Base-by-base conservation (phyloP, 306 rosid genomes). In the Prunus kanzakura region DNA sequence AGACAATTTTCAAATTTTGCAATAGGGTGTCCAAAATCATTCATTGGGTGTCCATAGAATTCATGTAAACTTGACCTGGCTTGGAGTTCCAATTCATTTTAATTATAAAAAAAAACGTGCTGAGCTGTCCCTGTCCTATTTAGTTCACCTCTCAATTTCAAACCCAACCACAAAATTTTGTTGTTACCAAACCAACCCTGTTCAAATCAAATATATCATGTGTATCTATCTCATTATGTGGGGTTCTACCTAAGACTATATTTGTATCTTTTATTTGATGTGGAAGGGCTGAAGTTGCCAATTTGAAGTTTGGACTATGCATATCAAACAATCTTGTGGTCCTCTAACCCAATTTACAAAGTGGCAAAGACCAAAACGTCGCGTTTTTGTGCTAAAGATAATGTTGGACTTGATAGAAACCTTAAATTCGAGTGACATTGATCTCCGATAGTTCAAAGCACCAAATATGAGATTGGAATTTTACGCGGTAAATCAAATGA, bases 211-310 rank as follows among this genome's bases (percentile, higher is more conserved):
- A 1, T 38, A 38, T 64, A 14, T 15, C 50, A 35, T 30, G 67
- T 43, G 46, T 41, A 45, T 16, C 7, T 27, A 72, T 43, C 67
- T 43, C 67, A 58, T 29, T 62, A 16, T 1, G 45, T 9, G 22
- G 35, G 19, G 55, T 4, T 57, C 19, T 38, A 35, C 43, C 43
- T 38, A 43, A 54, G 55, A 23, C 3, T 15, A 35, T 35, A 9
- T n/a, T 35, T 23, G 47, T 25, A 18, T 77, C 35, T 35, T 64
- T 13, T 35, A 12, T 10, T 43, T 32, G 16, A 61, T 35, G 49
- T 70, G 49, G 76, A 49, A 78, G 76, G 62, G 75, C 30, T 25
- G 30, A 47, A 69, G 29, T 60, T 67, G 54, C 69, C 3, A 11
- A 15, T 8, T 4, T 69, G 30, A 77, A 30, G 81, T 27, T 77